Conservation (phyloP, 2,329 filamentous ascomycete genomes). For the Phyllosticta citriasiana region DNA sequence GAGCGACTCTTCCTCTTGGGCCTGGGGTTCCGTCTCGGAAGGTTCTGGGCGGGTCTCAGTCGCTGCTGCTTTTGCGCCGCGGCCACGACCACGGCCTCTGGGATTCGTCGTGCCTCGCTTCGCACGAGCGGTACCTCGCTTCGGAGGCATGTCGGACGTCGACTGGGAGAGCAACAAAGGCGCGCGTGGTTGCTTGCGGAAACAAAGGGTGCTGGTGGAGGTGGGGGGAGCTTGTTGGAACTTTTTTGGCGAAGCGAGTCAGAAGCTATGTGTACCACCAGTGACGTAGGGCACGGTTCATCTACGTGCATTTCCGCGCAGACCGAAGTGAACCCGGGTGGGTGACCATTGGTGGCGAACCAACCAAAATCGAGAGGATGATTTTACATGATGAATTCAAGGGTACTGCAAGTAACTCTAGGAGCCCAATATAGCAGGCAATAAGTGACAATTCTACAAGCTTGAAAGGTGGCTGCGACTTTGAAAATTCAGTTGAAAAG, state of each 20-base stretch:
- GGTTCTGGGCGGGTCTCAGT: background rate
- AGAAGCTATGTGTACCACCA: background rate
- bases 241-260: background rate
- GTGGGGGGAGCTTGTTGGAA: background rate
- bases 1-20: conserved; percentile 12
- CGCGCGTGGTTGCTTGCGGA: background rate
- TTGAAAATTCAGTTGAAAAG: too few relatives aligned
- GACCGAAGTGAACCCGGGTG: too few relatives aligned
- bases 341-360: too few relatives aligned
- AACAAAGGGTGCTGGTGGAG: background rate
- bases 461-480: too few relatives aligned
- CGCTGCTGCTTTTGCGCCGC: background rate
- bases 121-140: background rate
- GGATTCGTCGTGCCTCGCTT: background rate
- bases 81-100: background rate
- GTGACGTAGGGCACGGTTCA: background rate
- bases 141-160: background rate
- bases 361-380: too few relatives aligned
- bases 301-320: too few relatives aligned
- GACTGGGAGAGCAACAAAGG: background rate
- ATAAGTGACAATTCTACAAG: too few relatives aligned
- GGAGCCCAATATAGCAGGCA: too few relatives aligned
- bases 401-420: too few relatives aligned
- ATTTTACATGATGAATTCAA: too few relatives aligned
- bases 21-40: background rate